A percentile compares a stretch with the other conserved stretches of the same genome.
These are phyloP conservation scores for Eimeria tenella DNA, from an alignment of 169 alveolate genomes.

Conservation along the genomic window DNA sequence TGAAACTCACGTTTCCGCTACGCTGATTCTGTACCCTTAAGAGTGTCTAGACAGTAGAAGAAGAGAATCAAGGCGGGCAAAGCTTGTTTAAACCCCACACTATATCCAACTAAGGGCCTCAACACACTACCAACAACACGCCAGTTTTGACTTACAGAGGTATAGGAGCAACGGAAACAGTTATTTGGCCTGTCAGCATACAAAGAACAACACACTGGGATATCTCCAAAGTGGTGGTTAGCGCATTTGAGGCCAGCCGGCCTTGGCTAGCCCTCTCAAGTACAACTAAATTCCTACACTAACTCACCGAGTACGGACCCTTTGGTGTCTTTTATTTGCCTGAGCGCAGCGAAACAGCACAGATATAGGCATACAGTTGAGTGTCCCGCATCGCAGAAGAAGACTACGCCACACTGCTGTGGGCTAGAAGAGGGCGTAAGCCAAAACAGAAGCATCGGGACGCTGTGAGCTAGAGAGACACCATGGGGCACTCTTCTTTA, in stretches of 20 bases:
- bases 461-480: background rate
- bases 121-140: background rate
- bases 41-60: background rate
- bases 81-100: background rate
- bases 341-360: conserved; percentile 8
- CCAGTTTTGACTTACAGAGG: conserved; percentile 17
- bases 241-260: no score
- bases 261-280: background rate
- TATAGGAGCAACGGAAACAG: conserved; percentile 12
- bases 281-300: no score
- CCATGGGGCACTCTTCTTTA: conserved; percentile 49
- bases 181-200: conserved; percentile 4
- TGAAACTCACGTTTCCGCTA: no score
- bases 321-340: conserved; percentile 28
- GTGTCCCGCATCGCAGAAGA: no score
- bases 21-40: background rate
- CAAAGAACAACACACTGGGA: background rate
- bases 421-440: background rate
- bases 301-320: conserved; percentile 22
- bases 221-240: background rate
- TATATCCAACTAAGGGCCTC: no score
- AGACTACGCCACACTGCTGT: no score
- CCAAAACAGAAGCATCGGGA: background rate
- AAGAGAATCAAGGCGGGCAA: background rate
- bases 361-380: no score